phyloP scores from a whole-genome alignment of 2,329 filamentous ascomycete genomes.

The Trichophyton rubrum region DNA sequence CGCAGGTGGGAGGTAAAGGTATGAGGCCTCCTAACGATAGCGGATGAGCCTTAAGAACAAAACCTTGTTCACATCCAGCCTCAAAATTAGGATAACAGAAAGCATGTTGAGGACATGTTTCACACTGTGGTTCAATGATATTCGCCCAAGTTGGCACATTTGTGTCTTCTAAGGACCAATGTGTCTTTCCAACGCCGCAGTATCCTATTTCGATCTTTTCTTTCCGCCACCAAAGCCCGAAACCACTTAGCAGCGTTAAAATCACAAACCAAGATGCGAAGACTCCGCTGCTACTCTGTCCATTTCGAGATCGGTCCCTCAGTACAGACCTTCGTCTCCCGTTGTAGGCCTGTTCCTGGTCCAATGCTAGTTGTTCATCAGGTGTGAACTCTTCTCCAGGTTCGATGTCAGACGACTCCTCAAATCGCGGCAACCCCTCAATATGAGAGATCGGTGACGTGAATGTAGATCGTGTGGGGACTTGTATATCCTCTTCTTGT shows the following conservation, averaged over 20 bases:
- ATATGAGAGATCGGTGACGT: constrained; percentile 42
- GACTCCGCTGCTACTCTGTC: constrained; percentile 37
- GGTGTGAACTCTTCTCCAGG: constrained; percentile 84
- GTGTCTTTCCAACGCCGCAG: constrained; percentile 67
- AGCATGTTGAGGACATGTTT: constrained; percentile 80
- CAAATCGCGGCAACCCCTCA: constrained; percentile 27
- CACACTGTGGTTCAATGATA: constrained; percentile 65
- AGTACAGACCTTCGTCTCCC: constrained; percentile 29
- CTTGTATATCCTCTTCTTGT: constrained; percentile 41
- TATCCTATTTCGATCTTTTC: constrained; percentile 96
- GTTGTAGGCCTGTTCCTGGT: constrained; percentile 51
- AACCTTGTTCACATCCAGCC: constrained; percentile 73
- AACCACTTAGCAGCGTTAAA: constrained; percentile 55
- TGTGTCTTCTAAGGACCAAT: constrained; percentile 45
- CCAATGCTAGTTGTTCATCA: constrained; percentile 71
- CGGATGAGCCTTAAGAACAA: constrained; percentile 72
- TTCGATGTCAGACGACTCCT: constrained; percentile 41
- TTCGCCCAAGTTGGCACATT: constrained; percentile 62
- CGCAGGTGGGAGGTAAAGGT: constrained; percentile 80
- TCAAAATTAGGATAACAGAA: constrained; percentile 71
- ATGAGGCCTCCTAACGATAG: constrained; percentile 67
- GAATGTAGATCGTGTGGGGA: constrained; percentile 46
- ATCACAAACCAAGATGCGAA: constrained; percentile 61
- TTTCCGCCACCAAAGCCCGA: constrained; percentile 75
- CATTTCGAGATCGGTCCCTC: constrained; percentile 17